These are phyloP conservation scores for Hortaea sp. DNA, from an alignment of 2,329 filamentous ascomycete genomes.

Conservation along the genomic window DNA sequence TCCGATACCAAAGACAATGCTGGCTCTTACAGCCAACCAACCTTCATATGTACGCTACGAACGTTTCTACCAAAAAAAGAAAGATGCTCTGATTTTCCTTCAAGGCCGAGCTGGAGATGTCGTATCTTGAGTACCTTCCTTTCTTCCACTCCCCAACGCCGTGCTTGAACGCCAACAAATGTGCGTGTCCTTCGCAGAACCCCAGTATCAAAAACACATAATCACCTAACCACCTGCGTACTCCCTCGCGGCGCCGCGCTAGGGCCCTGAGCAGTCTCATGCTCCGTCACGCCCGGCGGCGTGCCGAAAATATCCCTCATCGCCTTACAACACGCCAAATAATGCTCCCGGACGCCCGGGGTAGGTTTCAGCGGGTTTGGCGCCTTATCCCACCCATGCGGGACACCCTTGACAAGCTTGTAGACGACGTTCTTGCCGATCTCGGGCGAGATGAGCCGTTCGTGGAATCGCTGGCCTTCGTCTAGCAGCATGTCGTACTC, in stretches of 20 bases:
- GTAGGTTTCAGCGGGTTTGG: constrained; percentile 49
- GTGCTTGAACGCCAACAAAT: too few species aligned
- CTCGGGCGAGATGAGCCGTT: constrained; percentile 37
- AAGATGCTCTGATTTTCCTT: too few species aligned
- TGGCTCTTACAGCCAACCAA: too few species aligned
- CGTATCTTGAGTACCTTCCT: too few species aligned
- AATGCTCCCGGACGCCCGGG: constrained; percentile 43
- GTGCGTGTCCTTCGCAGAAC: too few species aligned
- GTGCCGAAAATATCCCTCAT: constrained; percentile 36
- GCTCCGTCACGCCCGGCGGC: constrained; percentile 3
- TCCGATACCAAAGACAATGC: too few species aligned
- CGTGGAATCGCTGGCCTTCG: constrained; percentile 52
- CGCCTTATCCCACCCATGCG: constrained; percentile 58
- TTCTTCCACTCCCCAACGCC: too few species aligned
- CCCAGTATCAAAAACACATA: too few species aligned
- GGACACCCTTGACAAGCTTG: constrained; percentile 47
- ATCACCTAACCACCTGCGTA: constrained; percentile 11
- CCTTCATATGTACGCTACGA: too few species aligned
- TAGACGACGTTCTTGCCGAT: constrained; percentile 48
- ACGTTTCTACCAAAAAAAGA: too few species aligned
- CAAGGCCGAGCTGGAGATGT: too few species aligned
- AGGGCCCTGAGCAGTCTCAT: constrained; percentile 2
- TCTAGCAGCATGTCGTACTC: constrained; percentile 59
- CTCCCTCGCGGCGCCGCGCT: constrained; percentile 15
- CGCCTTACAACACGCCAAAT: constrained; percentile 44